Percentiles rank a stretch among this genome's conserved stretches.
Evolutionary conservation across 176 grass and related monocot species (phyloP).

Genomic region (Lolium multiflorum): DNA sequence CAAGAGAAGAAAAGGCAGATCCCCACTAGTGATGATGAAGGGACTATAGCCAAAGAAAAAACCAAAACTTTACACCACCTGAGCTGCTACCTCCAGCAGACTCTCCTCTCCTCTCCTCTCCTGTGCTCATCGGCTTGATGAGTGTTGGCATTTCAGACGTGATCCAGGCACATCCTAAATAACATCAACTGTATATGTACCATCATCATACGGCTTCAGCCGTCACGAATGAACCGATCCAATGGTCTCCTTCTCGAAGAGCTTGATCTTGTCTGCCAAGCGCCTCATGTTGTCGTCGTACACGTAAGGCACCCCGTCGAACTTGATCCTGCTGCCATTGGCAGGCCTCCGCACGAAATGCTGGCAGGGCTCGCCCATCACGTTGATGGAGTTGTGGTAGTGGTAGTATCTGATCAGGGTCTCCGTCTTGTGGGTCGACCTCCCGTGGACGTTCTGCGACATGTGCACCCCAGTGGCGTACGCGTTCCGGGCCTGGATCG

Average conservation of each 20-base stretch:
- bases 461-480: slow-evolving; percentile 86
- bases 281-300: slow-evolving; percentile 77
- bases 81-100: slow-evolving; percentile 25
- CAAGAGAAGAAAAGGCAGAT: not conserved
- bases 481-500: slow-evolving; percentile 67
- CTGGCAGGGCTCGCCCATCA: slow-evolving; percentile 75
- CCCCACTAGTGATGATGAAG: not conserved
- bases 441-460: slow-evolving; percentile 75
- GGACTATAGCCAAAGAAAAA: slow-evolving; percentile 37
- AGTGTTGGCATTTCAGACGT: not conserved
- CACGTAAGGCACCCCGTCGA: slow-evolving; percentile 67
- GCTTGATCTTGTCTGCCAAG: slow-evolving; percentile 45
- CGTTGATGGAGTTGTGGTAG: slow-evolving; percentile 86
- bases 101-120: not conserved
- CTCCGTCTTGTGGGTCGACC: slow-evolving; percentile 77
- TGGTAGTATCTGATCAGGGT: slow-evolving; percentile 88
- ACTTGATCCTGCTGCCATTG: slow-evolving; percentile 52
- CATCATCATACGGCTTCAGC: not conserved
- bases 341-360: slow-evolving; percentile 55
- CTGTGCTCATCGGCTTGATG: slow-evolving; percentile 5
- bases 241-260: slow-evolving; percentile 57
- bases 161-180: slow-evolving; percentile 36
- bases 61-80: slow-evolving; percentile 59
- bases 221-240: no score
- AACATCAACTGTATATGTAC: slow-evolving; percentile 44